A percentile compares a stretch with the other conserved stretches of the same genome.
Evolutionary conservation across 2,329 filamentous ascomycete genomes (phyloP).

Genomic region (Fusarium longipes): DNA sequence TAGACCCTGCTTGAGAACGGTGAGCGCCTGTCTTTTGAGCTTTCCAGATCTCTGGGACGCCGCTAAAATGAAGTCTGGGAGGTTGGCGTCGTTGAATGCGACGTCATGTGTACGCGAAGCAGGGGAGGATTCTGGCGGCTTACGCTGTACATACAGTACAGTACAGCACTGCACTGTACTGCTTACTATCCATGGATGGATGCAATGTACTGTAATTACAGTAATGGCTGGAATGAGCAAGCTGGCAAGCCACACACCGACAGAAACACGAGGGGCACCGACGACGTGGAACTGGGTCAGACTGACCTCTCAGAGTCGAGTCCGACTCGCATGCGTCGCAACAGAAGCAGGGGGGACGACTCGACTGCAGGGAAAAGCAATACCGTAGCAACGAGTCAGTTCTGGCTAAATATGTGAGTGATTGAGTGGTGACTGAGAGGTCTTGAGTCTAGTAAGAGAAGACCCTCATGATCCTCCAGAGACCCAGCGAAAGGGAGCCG

Average conservation of each 20-base stretch:
- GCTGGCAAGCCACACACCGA: slow-evolving; percentile 37
- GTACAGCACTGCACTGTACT: background rate
- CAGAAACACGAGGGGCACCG: slow-evolving; percentile 40
- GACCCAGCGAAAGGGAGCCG: slow-evolving; percentile 1
- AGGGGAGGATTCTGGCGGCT: slow-evolving; percentile 6
- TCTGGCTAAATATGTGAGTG: background rate
- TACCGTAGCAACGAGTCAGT: slow-evolving; percentile 38
- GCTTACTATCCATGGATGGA: too few species aligned
- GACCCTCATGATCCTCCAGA: slow-evolving; percentile 1
- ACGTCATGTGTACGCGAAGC: slow-evolving; percentile 30
- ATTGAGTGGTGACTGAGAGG: too few species aligned
- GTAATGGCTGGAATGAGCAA: slow-evolving; percentile 16
- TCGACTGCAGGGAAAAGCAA: slow-evolving; percentile 26
- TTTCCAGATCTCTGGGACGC: slow-evolving; percentile 47
- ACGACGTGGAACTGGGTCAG: slow-evolving; percentile 50
- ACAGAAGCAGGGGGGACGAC: slow-evolving; percentile 7
- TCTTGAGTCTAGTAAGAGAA: background rate
- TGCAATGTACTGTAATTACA: background rate
- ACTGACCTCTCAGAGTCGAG: slow-evolving; percentile 35
- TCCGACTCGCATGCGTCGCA: background rate
- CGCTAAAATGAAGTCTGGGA: slow-evolving; percentile 40
- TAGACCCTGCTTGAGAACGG: slow-evolving; percentile 33
- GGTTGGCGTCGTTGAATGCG: slow-evolving; percentile 33
- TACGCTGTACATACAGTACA: background rate
- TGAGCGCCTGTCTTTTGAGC: slow-evolving; percentile 30